Conservation (phyloP, 352 stramenopile genomes). For the Phytophthora rubi region DNA sequence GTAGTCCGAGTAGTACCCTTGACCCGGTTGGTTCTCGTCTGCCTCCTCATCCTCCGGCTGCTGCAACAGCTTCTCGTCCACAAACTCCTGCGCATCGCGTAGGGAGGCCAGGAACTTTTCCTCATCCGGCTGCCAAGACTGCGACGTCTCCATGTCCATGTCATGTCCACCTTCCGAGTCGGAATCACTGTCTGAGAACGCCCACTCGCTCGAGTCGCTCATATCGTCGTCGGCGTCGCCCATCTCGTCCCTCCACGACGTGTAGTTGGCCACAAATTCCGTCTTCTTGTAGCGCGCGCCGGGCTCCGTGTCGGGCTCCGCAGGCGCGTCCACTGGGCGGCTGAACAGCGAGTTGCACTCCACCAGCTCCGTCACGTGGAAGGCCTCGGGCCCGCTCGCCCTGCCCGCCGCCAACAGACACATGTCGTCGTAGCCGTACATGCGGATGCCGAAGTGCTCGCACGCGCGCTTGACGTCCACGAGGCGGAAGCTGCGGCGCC, state of each 20-base stretch:
- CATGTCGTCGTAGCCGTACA: constrained; percentile 87
- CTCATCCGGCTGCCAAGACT: constrained; percentile 37
- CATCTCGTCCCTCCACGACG: constrained; percentile 44
- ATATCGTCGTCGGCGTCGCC: constrained; percentile 50
- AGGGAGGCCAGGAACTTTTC: constrained; percentile 57
- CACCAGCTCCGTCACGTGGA: constrained; percentile 80
- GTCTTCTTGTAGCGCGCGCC: constrained; percentile 52
- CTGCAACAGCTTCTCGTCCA: constrained; percentile 54
- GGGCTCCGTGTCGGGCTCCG: constrained; percentile 73
- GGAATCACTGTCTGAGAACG: constrained; percentile 68
- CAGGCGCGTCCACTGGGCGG: constrained; percentile 34
- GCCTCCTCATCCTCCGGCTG: constrained; percentile 39
- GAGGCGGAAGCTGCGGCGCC: constrained; percentile 52
- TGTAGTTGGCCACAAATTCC: constrained; percentile 73
- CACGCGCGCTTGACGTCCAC: constrained; percentile 75
- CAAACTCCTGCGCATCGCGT: constrained; percentile 47
- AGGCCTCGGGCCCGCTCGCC: constrained; percentile 35
- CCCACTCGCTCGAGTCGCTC: constrained; percentile 65
- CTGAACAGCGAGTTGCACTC: constrained; percentile 52
- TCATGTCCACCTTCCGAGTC: constrained; percentile 44
- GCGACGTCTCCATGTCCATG: constrained; percentile 21
- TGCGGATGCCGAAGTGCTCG: constrained; percentile 62
- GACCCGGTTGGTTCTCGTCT: constrained; percentile 55
- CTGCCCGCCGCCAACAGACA: constrained; percentile 47
- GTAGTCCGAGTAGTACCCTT: constrained; percentile 80